Conservation (phyloP, 306 rosid species). For the Malus sieversii region DNA sequence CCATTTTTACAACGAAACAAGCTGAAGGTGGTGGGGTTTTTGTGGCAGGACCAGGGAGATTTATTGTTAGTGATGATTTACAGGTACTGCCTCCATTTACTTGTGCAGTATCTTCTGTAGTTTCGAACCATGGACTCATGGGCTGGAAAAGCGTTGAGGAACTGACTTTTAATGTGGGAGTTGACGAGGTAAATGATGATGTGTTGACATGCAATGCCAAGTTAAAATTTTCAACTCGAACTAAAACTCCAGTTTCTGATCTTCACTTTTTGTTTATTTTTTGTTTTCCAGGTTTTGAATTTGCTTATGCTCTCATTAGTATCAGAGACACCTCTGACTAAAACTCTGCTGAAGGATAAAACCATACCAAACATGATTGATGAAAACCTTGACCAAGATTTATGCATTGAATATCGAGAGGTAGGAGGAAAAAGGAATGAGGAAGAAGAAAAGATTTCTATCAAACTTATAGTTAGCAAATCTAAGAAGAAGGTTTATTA, state of each 20-base stretch:
- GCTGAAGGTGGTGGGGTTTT: not conserved
- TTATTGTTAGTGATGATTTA: not conserved
- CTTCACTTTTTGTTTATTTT: too few species aligned
- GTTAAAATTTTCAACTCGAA: too few species aligned
- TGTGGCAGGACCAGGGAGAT: not conserved
- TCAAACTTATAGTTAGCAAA: not conserved
- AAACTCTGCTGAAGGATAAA: too few species aligned
- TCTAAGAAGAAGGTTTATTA: constrained; percentile 1
- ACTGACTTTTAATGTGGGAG: not conserved
- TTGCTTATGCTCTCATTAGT: too few species aligned
- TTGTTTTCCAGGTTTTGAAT: too few species aligned
- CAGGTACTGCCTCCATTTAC: not conserved
- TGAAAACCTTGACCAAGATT: too few species aligned
- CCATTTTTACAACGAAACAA: too few species aligned
- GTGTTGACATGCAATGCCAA: not conserved
- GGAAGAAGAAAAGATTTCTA: not conserved
- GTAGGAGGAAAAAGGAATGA: too few species aligned
- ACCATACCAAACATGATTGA: too few species aligned
- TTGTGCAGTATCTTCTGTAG: not conserved
- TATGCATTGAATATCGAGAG: too few species aligned
- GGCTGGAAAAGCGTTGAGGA: not conserved
- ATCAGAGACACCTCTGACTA: too few species aligned
- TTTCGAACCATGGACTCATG: not conserved
- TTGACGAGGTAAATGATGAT: not conserved
- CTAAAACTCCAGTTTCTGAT: too few species aligned